A percentile compares a stretch with the other conserved stretches of the same genome.
Conservation (phyloP, 768 basidiomycete species). For the Mycena latifolia region DNA sequence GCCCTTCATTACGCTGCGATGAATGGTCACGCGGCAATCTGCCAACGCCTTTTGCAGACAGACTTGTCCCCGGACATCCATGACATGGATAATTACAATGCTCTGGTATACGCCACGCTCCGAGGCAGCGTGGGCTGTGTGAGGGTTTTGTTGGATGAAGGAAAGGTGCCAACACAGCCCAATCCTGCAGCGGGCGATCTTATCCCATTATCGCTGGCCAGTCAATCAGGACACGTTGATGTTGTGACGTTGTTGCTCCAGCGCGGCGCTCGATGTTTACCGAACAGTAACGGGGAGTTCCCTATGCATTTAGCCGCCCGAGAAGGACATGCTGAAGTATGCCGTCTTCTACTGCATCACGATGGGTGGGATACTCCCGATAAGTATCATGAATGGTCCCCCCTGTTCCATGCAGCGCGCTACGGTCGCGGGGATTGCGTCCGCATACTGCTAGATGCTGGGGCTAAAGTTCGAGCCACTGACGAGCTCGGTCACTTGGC, state of each 20-base stretch:
- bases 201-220: conserved; percentile 90
- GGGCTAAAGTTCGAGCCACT: conserved; percentile 76
- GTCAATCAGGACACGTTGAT: conserved; percentile 88
- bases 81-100: conserved; percentile 95
- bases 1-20: conserved; percentile 97
- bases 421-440: conserved; percentile 86
- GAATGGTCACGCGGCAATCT: conserved; percentile 86
- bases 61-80: conserved; percentile 73
- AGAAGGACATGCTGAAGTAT: conserved; percentile 91
- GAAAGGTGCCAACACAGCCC: conserved; percentile 74
- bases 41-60: conserved; percentile 79
- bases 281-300: conserved; percentile 97
- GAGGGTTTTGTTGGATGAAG: conserved; percentile 80
- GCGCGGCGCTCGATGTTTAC: conserved; percentile 80
- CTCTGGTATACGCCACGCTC: conserved; percentile 94
- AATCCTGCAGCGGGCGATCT: conserved; percentile 73
- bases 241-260: conserved; percentile 84
- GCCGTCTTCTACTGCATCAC: conserved; percentile 76
- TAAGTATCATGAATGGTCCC: conserved; percentile 99
- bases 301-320: conserved; percentile 96
- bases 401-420: conserved; percentile 93
- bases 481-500: conserved; percentile 91
- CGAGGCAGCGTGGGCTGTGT: conserved; percentile 89
- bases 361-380: conserved; percentile 90
- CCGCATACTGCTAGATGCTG: conserved; percentile 81